Conservation (phyloP, 2,329 filamentous ascomycete genomes). For the Acrodontium crateriforme region DNA sequence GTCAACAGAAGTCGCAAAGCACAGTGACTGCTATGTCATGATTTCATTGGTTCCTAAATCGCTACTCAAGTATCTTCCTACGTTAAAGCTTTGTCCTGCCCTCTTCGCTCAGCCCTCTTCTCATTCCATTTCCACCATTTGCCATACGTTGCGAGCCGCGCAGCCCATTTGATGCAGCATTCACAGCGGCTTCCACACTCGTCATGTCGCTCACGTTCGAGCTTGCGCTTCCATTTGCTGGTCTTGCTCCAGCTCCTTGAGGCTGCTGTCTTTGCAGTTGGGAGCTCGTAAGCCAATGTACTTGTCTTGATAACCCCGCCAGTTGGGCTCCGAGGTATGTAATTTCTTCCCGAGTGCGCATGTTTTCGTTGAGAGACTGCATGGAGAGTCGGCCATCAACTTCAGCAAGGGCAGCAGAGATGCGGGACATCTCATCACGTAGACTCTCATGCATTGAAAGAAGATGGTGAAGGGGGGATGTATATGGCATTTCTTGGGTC, state of each 20-base stretch:
- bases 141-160: slow-evolving; percentile 17
- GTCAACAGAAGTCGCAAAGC: too few species aligned
- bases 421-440: slow-evolving; percentile 43
- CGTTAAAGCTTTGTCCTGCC: slow-evolving; percentile 25
- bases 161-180: slow-evolving; percentile 11
- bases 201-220: slow-evolving; percentile 9
- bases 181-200: slow-evolving; percentile 18
- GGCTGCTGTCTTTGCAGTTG: slow-evolving; percentile 32
- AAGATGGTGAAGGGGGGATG: slow-evolving; percentile 41
- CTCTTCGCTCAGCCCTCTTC: slow-evolving; percentile 21
- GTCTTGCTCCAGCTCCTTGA: slow-evolving; percentile 4
- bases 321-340: slow-evolving; percentile 47
- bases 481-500: slow-evolving; percentile 24
- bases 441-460: slow-evolving; percentile 48
- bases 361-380: slow-evolving; percentile 49
- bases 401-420: slow-evolving; percentile 41
- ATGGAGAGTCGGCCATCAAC: slow-evolving; percentile 48
- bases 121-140: slow-evolving; percentile 9
- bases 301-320: slow-evolving; percentile 44
- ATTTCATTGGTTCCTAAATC: too few species aligned
- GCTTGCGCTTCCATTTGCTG: slow-evolving; percentile 2
- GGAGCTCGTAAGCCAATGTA: slow-evolving; percentile 48
- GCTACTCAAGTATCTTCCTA: too few species aligned
- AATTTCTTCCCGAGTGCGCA: slow-evolving; percentile 48
- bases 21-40: too few species aligned